Evolutionary conservation across 164 flowering plant genomes (phyloP), one percentile per base, ranked within the genome.

Genomic region (Annona cherimola): DNA sequence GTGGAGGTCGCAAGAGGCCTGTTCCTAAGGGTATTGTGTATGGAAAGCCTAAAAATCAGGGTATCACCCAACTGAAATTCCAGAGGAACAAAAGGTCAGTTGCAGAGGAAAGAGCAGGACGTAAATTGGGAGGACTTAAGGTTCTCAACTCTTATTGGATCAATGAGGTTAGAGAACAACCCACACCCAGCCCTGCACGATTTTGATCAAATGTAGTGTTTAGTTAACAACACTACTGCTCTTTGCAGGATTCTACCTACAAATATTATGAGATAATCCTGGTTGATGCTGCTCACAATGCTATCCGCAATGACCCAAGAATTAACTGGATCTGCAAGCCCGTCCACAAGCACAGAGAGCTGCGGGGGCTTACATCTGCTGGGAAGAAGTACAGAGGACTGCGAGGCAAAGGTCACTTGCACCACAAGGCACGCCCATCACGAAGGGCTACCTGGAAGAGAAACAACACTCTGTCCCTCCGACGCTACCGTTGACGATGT

Each of bases 91-190:
- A 88, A 84, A 81, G 88, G 73, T 87, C 92, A 12, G 90, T 87
- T 63, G 92, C 92, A 0, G 92, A 88, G 81, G 92, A 88, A 73
- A 86, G 96, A 64, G 96, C 96, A 71, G 96, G 93, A 0, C 76
- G 91, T 18, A 89, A 87, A 73, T 76, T 90, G 75, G 96, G 87
- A 68, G 96, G 93, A 55, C 86, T 90, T 42, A 87, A 87, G 83
- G 93, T 90, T 64, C 84, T 90, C 62, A 89, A 89, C 73, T 90
- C 96, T 7, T 90, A 90, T 84, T 90, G 93, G 91, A 67, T 90
- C 73, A 90, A 90, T 61, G 88, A 89, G 96, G 96, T 89, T 45
- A 68, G 79, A 4, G 19, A 14, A 14, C 19, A 0, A 39, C 39
- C 42, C 8, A 8, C 35, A 26, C 9, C 16, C 54, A 39, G 61